Base-by-base conservation (phyloP, 495 filamentous ascomycete species). In the Pyrenula aspistea region DNA sequence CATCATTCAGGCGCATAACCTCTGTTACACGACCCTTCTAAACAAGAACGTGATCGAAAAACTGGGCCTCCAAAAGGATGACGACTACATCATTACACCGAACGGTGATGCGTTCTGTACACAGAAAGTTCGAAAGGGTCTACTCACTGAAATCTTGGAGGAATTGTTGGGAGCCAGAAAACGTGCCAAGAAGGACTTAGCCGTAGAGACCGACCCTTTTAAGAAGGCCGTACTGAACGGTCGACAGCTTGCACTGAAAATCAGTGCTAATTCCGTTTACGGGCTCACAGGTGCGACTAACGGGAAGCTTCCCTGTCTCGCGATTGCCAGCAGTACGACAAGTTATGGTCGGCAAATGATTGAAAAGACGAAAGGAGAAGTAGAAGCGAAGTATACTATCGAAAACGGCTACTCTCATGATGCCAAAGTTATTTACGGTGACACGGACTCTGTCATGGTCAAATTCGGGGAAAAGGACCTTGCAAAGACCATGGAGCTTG, bases 391-490 rank as follows among this genome's bases (percentile, higher is more conserved):
- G 57, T 99, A 96, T 62, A 92, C 83, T 20, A 89, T 96, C 48
- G 87, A 88, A 12, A 96, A 97, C 63, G 94, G 93, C 12, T 97
- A 97, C 69, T 79, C 80, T 2, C 88, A 96, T 66, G 88, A 97
- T 68, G 93, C 93, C 0, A 78, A 94, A 62, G 93, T 99, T 69
- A 94, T 99, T 57, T 99, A 99, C 61, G 93, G 93, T 71, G 93
- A 99, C 68, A 99, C 93, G 22, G 93, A 99, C 76, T 99, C 93
- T 4, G 93, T 99, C 68, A 99, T 99, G 93, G 93, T 99, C 31
- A 97, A 96, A 63, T 99, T 99, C 63, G 93, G 93, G 12, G 88
- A 89, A 2, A 82, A 76, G 11, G 88, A 95, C 48, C 74, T 97
- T 12, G 80, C 81, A 11, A 84, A 89, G 23, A 84, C 90, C 21